Evolutionary conservation across 2,329 filamentous ascomycete genomes (phyloP).

Genomic region (Fusarium drepaniforme): DNA sequence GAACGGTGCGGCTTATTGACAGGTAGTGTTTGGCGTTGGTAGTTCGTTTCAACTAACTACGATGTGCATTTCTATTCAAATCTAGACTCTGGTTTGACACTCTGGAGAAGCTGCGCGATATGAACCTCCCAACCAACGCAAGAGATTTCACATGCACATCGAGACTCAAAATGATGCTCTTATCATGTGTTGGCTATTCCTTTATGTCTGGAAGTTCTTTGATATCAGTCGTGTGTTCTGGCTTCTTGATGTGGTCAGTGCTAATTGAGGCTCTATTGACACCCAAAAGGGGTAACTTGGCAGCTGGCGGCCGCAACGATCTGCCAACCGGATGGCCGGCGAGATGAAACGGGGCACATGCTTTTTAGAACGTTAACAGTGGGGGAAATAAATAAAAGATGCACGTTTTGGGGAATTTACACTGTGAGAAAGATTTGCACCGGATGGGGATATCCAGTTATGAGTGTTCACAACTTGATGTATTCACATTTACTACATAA

Average conservation of each 20-base stretch:
- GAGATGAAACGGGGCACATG: slow-evolving; percentile 12
- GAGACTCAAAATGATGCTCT: background rate
- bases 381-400: background rate
- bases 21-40: background rate
- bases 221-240: background rate
- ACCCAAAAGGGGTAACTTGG: slow-evolving; percentile 37
- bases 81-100: slow-evolving; percentile 6
- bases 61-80: background rate
- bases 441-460: background rate
- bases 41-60: background rate
- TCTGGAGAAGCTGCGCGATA: background rate
- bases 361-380: background rate
- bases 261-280: slow-evolving; percentile 44
- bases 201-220: background rate
- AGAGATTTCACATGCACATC: background rate
- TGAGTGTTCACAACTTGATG: background rate
- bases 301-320: slow-evolving; percentile 15
- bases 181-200: background rate
- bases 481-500: too few species aligned
- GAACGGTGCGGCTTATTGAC: slow-evolving; percentile 25
- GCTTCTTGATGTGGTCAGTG: slow-evolving; percentile 20
- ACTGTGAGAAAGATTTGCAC: too few species aligned
- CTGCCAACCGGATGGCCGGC: background rate
- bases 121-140: background rate
- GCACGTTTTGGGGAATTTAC: background rate